Evolutionary conservation across 2,329 filamentous ascomycete species (phyloP).

Genomic region (Cordyceps farinosa): DNA sequence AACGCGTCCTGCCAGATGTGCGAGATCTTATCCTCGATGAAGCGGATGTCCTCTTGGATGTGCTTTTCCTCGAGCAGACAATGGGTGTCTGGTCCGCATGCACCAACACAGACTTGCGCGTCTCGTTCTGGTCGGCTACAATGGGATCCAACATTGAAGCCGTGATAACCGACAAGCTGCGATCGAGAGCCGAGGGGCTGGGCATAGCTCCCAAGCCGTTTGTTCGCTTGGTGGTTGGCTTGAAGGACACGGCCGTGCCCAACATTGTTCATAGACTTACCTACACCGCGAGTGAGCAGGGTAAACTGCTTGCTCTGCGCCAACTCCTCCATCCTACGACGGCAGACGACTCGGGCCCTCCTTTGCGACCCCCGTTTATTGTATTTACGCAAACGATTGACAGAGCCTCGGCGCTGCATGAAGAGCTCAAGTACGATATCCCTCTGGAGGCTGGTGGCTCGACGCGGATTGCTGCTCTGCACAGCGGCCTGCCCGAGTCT

Average conservation of each 20-base stretch:
- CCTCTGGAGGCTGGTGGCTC: constrained; percentile 82
- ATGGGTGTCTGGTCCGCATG: constrained; percentile 80
- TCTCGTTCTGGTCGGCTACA: constrained; percentile 92
- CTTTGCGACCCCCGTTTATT: constrained; percentile 80
- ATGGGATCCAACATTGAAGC: constrained; percentile 92
- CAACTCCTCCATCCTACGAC: constrained; percentile 79
- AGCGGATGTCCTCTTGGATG: constrained; percentile 89
- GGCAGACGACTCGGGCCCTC: constrained; percentile 50
- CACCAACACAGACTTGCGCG: constrained; percentile 62
- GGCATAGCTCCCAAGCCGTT: constrained; percentile 47
- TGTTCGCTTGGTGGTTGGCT: constrained; percentile 84
- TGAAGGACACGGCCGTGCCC: constrained; percentile 93
- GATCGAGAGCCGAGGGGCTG: constrained; percentile 45
- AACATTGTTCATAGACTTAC: constrained; percentile 85
- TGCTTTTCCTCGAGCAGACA: constrained; percentile 86
- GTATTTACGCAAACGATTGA: constrained; percentile 97
- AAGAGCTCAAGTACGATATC: constrained; percentile 92
- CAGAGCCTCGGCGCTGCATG: constrained; percentile 79
- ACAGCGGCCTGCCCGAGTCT: constrained; percentile 76
- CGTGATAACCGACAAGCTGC: constrained; percentile 66
- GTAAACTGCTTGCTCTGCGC: constrained; percentile 86
- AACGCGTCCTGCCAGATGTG: constrained; percentile 61
- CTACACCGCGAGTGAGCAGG: constrained; percentile 89
- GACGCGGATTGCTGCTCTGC: constrained; percentile 80
- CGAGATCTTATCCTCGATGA: constrained; percentile 81